Conservation (phyloP, 2,329 filamentous ascomycete genomes). For the Xylariaceae sp. region DNA sequence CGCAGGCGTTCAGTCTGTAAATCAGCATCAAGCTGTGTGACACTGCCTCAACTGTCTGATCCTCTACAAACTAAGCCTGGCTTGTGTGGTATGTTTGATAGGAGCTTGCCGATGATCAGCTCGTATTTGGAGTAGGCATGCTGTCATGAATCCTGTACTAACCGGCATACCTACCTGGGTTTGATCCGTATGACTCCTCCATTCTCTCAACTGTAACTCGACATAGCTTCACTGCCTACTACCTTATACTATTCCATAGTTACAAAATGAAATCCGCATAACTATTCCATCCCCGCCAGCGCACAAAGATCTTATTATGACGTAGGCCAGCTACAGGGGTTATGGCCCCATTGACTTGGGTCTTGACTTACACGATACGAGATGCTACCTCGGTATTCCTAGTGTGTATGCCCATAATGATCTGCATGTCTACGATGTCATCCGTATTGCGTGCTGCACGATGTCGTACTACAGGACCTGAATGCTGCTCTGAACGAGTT, state of each 20-base stretch:
- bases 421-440: neutral
- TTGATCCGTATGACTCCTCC: too few species aligned
- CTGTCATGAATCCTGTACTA: neutral
- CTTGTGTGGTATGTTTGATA: neutral
- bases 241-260: too few species aligned
- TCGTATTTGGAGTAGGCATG: neutral
- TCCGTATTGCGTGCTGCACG: neutral
- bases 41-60: too few species aligned
- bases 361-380: conserved; percentile 11
- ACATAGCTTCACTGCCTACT: too few species aligned
- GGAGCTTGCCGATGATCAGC: neutral
- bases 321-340: conserved; percentile 14
- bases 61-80: neutral
- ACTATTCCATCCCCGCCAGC: neutral
- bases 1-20: too few species aligned
- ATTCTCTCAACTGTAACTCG: too few species aligned
- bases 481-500: too few species aligned
- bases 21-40: too few species aligned
- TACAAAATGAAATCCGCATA: neutral
- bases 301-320: neutral
- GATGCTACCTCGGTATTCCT: neutral
- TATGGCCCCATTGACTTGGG: neutral
- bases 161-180: too few species aligned
- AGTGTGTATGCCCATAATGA: neutral
- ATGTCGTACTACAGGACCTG: too few species aligned